These are phyloP conservation scores for Boechera retrofracta DNA, from an alignment of 345 rosid species.

Conservation along the genomic window DNA sequence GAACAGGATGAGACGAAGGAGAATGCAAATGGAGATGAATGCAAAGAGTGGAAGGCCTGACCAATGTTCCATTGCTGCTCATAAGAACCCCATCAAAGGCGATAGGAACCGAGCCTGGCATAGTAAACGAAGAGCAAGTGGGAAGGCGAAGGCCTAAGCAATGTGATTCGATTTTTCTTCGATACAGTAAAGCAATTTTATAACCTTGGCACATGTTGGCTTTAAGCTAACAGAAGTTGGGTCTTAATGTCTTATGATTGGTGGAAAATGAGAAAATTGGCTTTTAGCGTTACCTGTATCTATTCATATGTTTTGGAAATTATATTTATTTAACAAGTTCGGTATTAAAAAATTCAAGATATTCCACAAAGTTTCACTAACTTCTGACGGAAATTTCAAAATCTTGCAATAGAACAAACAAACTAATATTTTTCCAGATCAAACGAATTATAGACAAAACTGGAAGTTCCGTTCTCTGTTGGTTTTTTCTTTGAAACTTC, in stretches of 20 bases:
- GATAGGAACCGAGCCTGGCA: conserved; percentile 65
- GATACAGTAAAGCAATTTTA: conserved; percentile 3
- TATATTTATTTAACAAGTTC: background rate
- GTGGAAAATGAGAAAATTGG: conserved; percentile 12
- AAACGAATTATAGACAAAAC: background rate
- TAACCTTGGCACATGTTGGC: conserved; percentile 20
- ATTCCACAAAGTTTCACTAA: background rate
- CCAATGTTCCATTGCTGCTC: conserved; percentile 81
- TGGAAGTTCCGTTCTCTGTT: no score
- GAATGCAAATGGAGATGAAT: conserved; percentile 70
- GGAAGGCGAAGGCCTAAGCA: conserved; percentile 71
- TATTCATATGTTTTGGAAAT: conserved; percentile 11
- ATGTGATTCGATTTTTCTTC: conserved; percentile 2
- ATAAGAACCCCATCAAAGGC: conserved; percentile 66
- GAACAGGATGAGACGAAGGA: conserved; percentile 80
- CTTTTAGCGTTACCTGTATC: background rate
- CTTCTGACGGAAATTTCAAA: background rate
- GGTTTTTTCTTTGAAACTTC: no score
- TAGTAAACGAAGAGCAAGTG: conserved; percentile 62
- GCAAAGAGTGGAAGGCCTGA: conserved; percentile 57
- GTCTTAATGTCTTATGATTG: background rate
- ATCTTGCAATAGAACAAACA: background rate
- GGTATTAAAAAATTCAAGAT: background rate
- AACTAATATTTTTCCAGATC: no score
- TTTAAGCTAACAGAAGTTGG: conserved; percentile 21